These are phyloP conservation scores for Globisporangium iwayamae DNA, from an alignment of 352 stramenopile genomes.

Conservation along the genomic window DNA sequence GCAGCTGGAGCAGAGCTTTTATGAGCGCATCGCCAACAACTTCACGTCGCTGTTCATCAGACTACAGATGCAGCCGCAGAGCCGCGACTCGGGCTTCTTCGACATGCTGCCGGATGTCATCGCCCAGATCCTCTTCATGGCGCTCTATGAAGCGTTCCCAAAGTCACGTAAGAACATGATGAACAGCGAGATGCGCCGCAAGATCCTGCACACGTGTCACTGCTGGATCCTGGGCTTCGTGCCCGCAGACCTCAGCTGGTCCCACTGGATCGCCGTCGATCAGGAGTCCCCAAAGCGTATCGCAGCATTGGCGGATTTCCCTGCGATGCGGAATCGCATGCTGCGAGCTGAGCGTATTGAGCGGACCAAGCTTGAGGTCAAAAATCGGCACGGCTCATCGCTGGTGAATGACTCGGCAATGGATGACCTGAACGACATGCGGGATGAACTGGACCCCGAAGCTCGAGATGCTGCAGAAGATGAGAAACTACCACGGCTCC, in stretches of 20 bases:
- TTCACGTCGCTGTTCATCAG: slow-evolving; percentile 65
- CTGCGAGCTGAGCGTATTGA: slow-evolving; percentile 58
- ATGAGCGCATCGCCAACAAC: slow-evolving; percentile 61
- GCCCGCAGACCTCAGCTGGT: slow-evolving; percentile 35
- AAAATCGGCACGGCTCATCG: slow-evolving; percentile 34
- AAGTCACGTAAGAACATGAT: slow-evolving; percentile 53
- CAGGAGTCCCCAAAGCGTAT: slow-evolving; percentile 58
- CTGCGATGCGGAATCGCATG: slow-evolving; percentile 68
- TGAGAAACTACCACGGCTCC: slow-evolving; percentile 9
- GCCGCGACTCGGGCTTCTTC: slow-evolving; percentile 50
- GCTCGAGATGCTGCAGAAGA: not conserved
- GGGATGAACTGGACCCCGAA: slow-evolving; percentile 9
- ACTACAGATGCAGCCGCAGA: slow-evolving; percentile 47
- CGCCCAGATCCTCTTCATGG: slow-evolving; percentile 59
- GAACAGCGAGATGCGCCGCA: slow-evolving; percentile 23
- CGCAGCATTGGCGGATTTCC: slow-evolving; percentile 54
- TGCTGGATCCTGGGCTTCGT: slow-evolving; percentile 68
- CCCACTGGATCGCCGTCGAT: slow-evolving; percentile 56
- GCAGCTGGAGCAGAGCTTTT: slow-evolving; percentile 39
- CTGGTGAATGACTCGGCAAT: slow-evolving; percentile 14
- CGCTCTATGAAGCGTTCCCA: slow-evolving; percentile 70
- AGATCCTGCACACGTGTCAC: slow-evolving; percentile 51
- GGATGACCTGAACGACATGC: not conserved
- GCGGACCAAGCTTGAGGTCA: slow-evolving; percentile 48
- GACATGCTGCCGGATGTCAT: slow-evolving; percentile 53